Evolutionary conservation across 352 stramenopile species (phyloP), one percentile per base, ranked within the genome.

Genomic region (Elongisporangium prolatum): DNA sequence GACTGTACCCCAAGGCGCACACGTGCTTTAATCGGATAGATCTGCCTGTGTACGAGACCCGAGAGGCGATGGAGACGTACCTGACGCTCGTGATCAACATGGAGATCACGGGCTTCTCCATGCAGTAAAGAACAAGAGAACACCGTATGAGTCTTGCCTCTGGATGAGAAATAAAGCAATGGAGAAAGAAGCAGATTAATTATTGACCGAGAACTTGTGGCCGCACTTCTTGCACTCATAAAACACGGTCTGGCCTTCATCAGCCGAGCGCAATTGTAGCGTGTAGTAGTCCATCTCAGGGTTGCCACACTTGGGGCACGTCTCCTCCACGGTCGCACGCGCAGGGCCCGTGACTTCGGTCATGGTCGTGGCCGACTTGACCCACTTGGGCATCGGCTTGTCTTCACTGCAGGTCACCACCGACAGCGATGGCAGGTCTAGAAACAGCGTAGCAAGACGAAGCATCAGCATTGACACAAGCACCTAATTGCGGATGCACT

Each of bases 221-320:
- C 86, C 86, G 61, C 97, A 99, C 63, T 98, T 97, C 71, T 96
- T 96, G 76, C 97, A 99, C 80, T 99, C 97, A 77, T 99, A 99
- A 75, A 99, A 99, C 9, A 99, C 97, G 47, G 97, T 99, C 74
- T 99, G 97, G 14, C 97, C 97, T 83, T 99, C 97, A 88, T 99
- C 97, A 20, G 98, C 97, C 51, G 91, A 98, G 62, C 97, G 86
- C 66, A 99, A 74, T 77, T 99, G 97, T 74, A 99, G 95, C 61
- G 97, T 99, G 72, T 99, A 99, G 80, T 99, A 99, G 68, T 98
- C 93, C 72, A 99, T 98, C 74, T 99, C 86, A 10, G 80, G 88
- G 72, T 98, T 93, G 60, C 79, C 85, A 67, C 97, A 99, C 75
- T 98, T 98, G 44, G 97, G 88, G 68, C 97, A 99, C 48, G 93